Evolutionary conservation across 257 asterid species (phyloP).

Genomic region (Mentha longifolia): DNA sequence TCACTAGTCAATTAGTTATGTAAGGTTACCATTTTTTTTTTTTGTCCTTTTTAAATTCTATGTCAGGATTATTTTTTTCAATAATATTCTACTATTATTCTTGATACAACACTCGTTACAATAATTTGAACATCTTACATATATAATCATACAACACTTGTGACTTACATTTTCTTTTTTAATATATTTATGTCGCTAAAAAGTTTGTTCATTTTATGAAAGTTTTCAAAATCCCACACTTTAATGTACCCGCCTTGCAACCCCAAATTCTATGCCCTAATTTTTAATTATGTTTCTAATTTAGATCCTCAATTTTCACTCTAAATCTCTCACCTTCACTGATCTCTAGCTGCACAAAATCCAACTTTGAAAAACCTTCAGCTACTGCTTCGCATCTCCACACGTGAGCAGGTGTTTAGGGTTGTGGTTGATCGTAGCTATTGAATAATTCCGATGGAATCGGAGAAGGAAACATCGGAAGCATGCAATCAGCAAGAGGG

Average conservation of each 20-base stretch:
- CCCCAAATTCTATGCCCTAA: slow-evolving; percentile 25
- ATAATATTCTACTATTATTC: too few relatives aligned
- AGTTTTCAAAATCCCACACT: too few relatives aligned
- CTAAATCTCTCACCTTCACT: background rate
- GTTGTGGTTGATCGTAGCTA: background rate
- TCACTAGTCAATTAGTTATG: too few relatives aligned
- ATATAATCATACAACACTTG: too few relatives aligned
- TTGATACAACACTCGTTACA: too few relatives aligned
- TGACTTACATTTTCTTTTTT: too few relatives aligned
- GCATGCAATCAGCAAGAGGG: slow-evolving; percentile 14
- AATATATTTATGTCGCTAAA: too few relatives aligned
- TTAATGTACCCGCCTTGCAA: slow-evolving; percentile 18
- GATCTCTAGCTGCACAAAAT: background rate
- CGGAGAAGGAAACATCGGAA: slow-evolving; percentile 20
- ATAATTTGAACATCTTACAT: too few relatives aligned
- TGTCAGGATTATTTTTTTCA: too few relatives aligned
- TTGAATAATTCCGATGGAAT: slow-evolving; percentile 13
- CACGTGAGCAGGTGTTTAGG: slow-evolving; percentile 16
- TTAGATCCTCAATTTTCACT: background rate
- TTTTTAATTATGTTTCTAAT: background rate
- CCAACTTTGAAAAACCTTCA: background rate
- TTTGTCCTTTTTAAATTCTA: too few relatives aligned
- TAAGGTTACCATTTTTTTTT: too few relatives aligned
- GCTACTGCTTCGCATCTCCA: background rate
- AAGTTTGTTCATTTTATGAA: too few relatives aligned